Evolutionary conservation across 2,329 filamentous ascomycete species (phyloP).

Genomic region (Aspergillus candidus): DNA sequence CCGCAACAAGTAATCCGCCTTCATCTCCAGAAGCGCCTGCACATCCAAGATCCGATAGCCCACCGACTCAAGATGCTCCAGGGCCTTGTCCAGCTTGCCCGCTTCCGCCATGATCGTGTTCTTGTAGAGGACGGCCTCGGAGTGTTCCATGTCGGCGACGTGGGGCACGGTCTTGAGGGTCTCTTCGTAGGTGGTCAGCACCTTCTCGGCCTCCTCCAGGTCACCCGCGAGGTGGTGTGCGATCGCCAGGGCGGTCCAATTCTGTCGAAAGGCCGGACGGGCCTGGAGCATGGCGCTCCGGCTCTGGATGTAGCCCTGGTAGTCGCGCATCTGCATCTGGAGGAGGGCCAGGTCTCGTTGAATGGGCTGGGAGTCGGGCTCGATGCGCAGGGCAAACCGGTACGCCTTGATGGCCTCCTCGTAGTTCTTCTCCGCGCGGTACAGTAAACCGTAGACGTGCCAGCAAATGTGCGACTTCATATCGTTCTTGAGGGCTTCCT

Average conservation of each 20-base stretch:
- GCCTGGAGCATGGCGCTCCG: constrained; percentile 81
- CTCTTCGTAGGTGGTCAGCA: constrained; percentile 86
- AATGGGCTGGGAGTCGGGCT: constrained; percentile 92
- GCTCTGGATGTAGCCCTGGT: constrained; percentile 85
- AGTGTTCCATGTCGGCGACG: constrained; percentile 80
- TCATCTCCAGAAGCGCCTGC: constrained; percentile 75
- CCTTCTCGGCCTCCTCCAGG: constrained; percentile 77
- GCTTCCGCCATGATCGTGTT: constrained; percentile 89
- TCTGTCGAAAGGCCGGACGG: constrained; percentile 74
- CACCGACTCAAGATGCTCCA: constrained; percentile 76
- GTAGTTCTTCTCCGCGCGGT: constrained; percentile 92
- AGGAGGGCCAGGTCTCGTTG: constrained; percentile 87
- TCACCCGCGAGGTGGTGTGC: constrained; percentile 89
- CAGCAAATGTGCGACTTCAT: constrained; percentile 99
- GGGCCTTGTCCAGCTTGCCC: constrained; percentile 72
- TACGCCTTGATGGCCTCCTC: constrained; percentile 99
- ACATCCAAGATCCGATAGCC: constrained; percentile 76
- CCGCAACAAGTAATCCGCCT: constrained; percentile 75
- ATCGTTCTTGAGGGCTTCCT: constrained; percentile 84
- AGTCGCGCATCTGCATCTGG: constrained; percentile 95
- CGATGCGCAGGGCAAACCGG: constrained; percentile 86
- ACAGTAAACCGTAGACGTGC: constrained; percentile 96
- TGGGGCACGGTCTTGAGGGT: constrained; percentile 77
- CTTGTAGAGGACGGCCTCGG: constrained; percentile 91
- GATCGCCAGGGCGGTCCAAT: constrained; percentile 95